phyloP scores from a whole-genome alignment of 2,329 filamentous ascomycete species.

The Immersiporthe knoxdaviesiana region DNA sequence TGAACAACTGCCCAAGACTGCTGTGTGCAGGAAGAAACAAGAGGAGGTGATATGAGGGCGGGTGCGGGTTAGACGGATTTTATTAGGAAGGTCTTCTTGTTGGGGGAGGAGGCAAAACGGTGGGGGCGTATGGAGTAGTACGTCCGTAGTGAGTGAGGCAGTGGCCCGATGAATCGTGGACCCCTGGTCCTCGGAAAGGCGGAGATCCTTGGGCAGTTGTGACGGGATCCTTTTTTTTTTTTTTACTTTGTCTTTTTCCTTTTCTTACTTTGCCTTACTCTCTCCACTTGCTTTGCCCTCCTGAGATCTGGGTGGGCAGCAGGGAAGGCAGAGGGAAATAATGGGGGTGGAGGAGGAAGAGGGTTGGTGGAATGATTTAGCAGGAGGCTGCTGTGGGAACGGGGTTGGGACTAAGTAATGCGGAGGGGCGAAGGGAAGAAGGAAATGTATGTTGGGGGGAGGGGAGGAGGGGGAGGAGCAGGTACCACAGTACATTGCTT shows the following conservation, averaged over 20 bases:
- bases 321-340: neutral
- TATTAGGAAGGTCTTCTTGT: slow-evolving; percentile 15
- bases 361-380: neutral
- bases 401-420: neutral
- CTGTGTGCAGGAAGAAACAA: neutral
- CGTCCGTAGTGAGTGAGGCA: neutral
- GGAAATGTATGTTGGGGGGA: neutral
- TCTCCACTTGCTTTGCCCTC: neutral
- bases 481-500: neutral
- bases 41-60: neutral
- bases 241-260: neutral
- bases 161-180: slow-evolving; percentile 16
- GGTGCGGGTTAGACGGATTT: slow-evolving; percentile 7
- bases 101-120: slow-evolving; percentile 17
- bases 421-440: neutral
- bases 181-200: slow-evolving; percentile 12
- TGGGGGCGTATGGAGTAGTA: slow-evolving; percentile 6
- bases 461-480: too few species aligned
- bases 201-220: slow-evolving; percentile 1
- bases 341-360: neutral
- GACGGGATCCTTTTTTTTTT: neutral
- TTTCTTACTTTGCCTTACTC: too few species aligned
- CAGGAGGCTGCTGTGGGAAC: slow-evolving; percentile 1
- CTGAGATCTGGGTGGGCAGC: neutral
- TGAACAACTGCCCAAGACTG: slow-evolving; percentile 13